Evolutionary conservation across 352 stramenopile species (phyloP), one percentile per base, ranked within the genome.

Genomic region (Pythium rishiriense): DNA sequence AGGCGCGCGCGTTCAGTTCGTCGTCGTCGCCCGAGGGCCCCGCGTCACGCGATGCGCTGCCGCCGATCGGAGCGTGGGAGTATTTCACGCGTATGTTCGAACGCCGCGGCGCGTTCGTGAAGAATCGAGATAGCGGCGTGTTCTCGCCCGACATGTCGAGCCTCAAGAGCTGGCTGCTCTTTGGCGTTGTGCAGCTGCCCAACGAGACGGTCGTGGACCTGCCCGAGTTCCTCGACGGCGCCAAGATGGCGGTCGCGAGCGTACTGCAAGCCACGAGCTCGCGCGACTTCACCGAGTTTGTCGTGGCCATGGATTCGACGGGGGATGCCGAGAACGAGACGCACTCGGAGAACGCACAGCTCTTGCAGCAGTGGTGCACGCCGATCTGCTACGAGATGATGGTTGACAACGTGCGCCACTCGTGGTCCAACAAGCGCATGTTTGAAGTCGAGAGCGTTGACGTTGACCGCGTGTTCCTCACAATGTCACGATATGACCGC

Each of bases 241-340:
- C 62, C 35, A 62, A 52, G 37, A 28, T 45, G 31, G 62, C 62
- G 28, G 25, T 58, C 24, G 62, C 62, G 6, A 62, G 46, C 22
- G 53, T 63, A 14, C 31, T 68, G 8, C 31, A 68, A 21, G 53
- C 46, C 3, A 68, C 62, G 26, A 68, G 54, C 22, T 68, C 62
- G 4, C 26, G 25, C 5, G 62, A 63, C n/a, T 63, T 68, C 39
- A 58, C 53, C 1, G 29, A 58, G 22, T 62, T 51, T 47, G 35
- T 58, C 3, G 53, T 29, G 9, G 46, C 46, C 9, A 14, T 9
- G 35, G 17, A 45, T 33, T 37, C 37, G 29, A 39, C 28, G 14
- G 21, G 17, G 10, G 3, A 17, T 2, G 5, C n/a, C 2, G 35
- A 68, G 46, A n/a, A n/a, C n/a, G n/a, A n/a, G n/a, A n/a, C n/a